Evolutionary conservation across 768 basidiomycete species (phyloP).

Genomic region (Dioszegia hungarica): DNA sequence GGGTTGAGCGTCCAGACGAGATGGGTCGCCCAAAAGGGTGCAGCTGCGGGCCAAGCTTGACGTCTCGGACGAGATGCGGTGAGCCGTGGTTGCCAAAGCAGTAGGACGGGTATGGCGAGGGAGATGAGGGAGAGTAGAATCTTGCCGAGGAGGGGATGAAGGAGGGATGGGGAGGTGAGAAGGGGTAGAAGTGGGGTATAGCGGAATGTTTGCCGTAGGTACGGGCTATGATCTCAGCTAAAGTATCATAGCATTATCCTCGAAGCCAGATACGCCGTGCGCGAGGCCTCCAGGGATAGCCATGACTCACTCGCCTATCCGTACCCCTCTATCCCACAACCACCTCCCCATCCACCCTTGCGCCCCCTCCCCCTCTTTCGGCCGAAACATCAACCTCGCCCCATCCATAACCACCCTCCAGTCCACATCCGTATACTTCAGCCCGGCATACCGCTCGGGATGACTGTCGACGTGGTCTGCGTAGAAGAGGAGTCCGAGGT

Average conservation of each 20-base stretch:
- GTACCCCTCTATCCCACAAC: background rate
- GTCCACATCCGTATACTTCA: slow-evolving; percentile 98
- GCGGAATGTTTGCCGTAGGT: slow-evolving; percentile 84
- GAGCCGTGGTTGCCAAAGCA: too few relatives aligned
- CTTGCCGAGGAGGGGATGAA: slow-evolving; percentile 87
- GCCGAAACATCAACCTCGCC: slow-evolving; percentile 57
- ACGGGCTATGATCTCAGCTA: slow-evolving; percentile 61
- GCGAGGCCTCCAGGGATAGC: background rate
- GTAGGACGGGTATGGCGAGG: slow-evolving; percentile 57
- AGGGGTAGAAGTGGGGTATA: slow-evolving; percentile 91
- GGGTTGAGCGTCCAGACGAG: slow-evolving; percentile 81
- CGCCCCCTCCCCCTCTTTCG: slow-evolving; percentile 17
- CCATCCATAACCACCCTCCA: slow-evolving; percentile 95
- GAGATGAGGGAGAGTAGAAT: slow-evolving; percentile 79
- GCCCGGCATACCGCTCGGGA: slow-evolving; percentile 36
- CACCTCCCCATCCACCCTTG: slow-evolving; percentile 54
- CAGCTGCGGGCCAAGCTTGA: too few relatives aligned
- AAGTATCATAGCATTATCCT: too few relatives aligned
- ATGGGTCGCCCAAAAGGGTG: slow-evolving; percentile 30
- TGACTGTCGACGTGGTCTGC: slow-evolving; percentile 38
- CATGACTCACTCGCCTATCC: slow-evolving; percentile 2
- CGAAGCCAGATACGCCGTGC: too few relatives aligned
- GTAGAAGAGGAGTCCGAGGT: slow-evolving; percentile 29
- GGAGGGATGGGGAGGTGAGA: slow-evolving; percentile 72
- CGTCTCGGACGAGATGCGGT: too few relatives aligned